These are phyloP conservation scores for Bonia amplexicaulis DNA, from an alignment of 176 grass and related monocot genomes.

Conservation along the genomic window DNA sequence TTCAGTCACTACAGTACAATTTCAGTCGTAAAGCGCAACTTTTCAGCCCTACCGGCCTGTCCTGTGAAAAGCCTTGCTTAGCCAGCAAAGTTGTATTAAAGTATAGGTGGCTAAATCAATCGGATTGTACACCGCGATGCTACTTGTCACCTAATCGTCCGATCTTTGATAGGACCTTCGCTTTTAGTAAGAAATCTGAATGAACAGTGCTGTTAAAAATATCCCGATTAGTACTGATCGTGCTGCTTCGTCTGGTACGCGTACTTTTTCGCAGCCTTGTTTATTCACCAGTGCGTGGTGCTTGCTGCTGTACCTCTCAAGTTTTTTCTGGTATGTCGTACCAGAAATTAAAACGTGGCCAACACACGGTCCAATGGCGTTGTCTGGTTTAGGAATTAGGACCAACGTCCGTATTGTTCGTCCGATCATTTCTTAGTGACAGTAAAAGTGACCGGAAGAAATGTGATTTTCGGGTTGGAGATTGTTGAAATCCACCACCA, in stretches of 20 bases:
- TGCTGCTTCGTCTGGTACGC: neutral
- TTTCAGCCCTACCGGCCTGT: too few species aligned
- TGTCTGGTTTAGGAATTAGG: neutral
- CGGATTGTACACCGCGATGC: neutral
- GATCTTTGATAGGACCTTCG: neutral
- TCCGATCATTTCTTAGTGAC: neutral
- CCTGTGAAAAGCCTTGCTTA: neutral
- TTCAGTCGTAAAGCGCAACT: too few species aligned
- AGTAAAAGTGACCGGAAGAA: neutral
- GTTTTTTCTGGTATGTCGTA: neutral
- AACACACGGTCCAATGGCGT: neutral
- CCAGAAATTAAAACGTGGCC: neutral
- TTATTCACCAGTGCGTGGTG: neutral
- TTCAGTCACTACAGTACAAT: too few species aligned
- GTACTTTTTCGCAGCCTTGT: neutral
- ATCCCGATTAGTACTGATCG: neutral
- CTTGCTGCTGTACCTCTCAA: neutral
- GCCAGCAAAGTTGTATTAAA: neutral
- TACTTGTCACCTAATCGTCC: constrained; percentile 7
- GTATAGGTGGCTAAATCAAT: neutral
- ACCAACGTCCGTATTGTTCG: neutral
- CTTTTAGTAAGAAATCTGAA: neutral
- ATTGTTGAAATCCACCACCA: neutral
- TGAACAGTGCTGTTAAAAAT: neutral
- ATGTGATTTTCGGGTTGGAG: neutral